Evolutionary conservation across 75 land plant genomes (phyloP), one percentile per base, ranked within the genome.

Genomic region (Adiantum capillusveneris): DNA sequence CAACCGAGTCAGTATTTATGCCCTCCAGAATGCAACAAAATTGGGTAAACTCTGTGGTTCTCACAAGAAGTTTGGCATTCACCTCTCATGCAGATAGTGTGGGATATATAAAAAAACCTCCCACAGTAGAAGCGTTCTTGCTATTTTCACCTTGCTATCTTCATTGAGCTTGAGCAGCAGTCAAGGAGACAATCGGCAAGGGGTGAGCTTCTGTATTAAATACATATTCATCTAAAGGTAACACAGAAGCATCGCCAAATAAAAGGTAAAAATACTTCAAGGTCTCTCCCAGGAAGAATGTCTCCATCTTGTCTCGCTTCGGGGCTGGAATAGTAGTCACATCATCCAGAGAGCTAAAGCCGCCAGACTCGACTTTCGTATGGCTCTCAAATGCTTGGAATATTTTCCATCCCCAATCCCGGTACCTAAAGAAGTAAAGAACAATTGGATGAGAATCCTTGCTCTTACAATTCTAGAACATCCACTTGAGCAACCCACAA

Each of bases 181-280:
- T 2, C 2, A 46, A n/a, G n/a, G 49, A 46, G 3, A 17, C 6
- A 46, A 88, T 80, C 11, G 96, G 96, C 28, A 94, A 60, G 27
- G 98, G 98, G 50, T 89, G 98, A 43, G 96, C 98, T 71, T 94
- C 90, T 14, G 96, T 83, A 61, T 94, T 94, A 60, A 94, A 94
- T 25, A 94, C 87, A 80, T 69, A 89, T 36, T 78, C 66, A 58
- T 84, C 82, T 76, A 94, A 62, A 7, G 96, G 98, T 44, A 94
- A 67, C 45, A 84, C 63, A 52, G 66, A 62, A 16, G 58, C 53
- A 44, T 94, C 84, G 6, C 80, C 90, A 74, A 94, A 94, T 19
- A 94, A 69, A 55, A 94, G 73, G 65, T 83, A 94, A 28, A 94
- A 43, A 66, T 94, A 94, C 63, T 89, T 94, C 56, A 94, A 56